Conservation (phyloP, 2,329 filamentous ascomycete genomes). For the Xylariaceae sp. region DNA sequence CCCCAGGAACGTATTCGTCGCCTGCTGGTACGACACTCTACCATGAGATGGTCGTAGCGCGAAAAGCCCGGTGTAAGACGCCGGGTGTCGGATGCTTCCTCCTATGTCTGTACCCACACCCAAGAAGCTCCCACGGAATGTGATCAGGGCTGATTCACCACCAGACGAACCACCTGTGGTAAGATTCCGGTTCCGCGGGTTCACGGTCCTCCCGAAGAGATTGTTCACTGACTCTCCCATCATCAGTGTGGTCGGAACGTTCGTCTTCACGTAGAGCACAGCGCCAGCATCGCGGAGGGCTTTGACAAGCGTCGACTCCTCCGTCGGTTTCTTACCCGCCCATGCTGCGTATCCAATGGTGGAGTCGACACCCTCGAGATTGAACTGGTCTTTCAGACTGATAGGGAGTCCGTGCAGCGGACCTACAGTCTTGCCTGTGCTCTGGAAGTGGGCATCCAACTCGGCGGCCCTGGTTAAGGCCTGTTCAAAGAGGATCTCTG, state of each 20-base stretch:
- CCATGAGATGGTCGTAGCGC: constrained; percentile 35
- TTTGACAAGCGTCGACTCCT: constrained; percentile 29
- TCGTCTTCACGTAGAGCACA: constrained; percentile 38
- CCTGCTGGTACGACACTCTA: constrained; percentile 14
- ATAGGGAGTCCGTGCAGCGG: constrained; percentile 21
- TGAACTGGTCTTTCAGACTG: constrained; percentile 24
- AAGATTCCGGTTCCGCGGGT: constrained; percentile 54
- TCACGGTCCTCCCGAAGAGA: constrained; percentile 57
- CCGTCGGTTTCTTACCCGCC: constrained; percentile 28
- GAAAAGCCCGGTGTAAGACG: constrained; percentile 39
- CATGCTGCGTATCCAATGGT: constrained; percentile 23
- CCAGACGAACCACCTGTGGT: constrained; percentile 61
- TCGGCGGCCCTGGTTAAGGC: constrained; percentile 30
- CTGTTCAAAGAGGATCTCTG: constrained; percentile 23
- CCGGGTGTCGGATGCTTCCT: constrained; percentile 39
- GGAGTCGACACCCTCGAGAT: constrained; percentile 19
- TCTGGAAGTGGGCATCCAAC: constrained; percentile 36
- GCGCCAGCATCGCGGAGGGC: constrained; percentile 33
- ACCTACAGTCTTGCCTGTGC: constrained; percentile 39
- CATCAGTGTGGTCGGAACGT: constrained; percentile 54
- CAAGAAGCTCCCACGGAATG: constrained; percentile 35
- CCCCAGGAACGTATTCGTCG: constrained; percentile 37
- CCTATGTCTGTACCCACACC: constrained; percentile 44
- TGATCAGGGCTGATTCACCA: constrained; percentile 43
- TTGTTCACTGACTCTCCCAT: constrained; percentile 57